A percentile compares a stretch with the other conserved stretches of the same genome.
Conservation (phyloP, 1,139 yeast genomes). For the Protomyces pachydermus region DNA sequence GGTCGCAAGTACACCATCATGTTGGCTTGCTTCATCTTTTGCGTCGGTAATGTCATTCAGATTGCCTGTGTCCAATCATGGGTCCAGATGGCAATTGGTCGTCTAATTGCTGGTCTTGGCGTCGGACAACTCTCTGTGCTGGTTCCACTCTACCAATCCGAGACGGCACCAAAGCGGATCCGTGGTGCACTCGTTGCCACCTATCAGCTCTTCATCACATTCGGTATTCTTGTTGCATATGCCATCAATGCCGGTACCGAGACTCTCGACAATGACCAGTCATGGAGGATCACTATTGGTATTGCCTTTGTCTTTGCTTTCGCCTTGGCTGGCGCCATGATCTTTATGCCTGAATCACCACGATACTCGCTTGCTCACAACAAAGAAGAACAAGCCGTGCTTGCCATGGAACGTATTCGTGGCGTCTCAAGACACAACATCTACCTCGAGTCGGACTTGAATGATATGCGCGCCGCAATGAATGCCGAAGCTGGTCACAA, state of each 20-base stretch:
- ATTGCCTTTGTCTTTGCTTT: conserved; percentile 47
- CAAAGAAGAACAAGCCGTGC: conserved; percentile 52
- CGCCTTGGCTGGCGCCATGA: conserved; percentile 50
- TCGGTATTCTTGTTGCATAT: conserved; percentile 62
- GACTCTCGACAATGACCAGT: conserved; percentile 49
- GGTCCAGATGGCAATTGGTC: conserved; percentile 46
- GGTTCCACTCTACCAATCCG: conserved; percentile 65
- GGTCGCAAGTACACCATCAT: conserved; percentile 53
- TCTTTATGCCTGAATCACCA: conserved; percentile 74
- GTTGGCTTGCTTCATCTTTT: conserved; percentile 46
- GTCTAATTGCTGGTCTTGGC: conserved; percentile 49
- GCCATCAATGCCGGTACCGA: conserved; percentile 64
- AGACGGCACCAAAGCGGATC: conserved; percentile 61
- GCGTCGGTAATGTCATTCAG: conserved; percentile 51
- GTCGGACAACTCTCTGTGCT: conserved; percentile 65
- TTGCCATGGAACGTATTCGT: conserved; percentile 39
- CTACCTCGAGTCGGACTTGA: conserved; percentile 45
- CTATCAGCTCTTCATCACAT: conserved; percentile 56
- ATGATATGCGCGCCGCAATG: conserved; percentile 41
- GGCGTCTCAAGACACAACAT: conserved; percentile 44
- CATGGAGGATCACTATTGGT: conserved; percentile 58
- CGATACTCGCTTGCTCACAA: conserved; percentile 58
- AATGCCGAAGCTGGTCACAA: conserved; percentile 36
- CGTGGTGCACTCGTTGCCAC: conserved; percentile 67
- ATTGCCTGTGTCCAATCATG: conserved; percentile 48